Base-by-base conservation (phyloP, 1,139 yeast genomes). In the Hansenula anomala region DNA sequence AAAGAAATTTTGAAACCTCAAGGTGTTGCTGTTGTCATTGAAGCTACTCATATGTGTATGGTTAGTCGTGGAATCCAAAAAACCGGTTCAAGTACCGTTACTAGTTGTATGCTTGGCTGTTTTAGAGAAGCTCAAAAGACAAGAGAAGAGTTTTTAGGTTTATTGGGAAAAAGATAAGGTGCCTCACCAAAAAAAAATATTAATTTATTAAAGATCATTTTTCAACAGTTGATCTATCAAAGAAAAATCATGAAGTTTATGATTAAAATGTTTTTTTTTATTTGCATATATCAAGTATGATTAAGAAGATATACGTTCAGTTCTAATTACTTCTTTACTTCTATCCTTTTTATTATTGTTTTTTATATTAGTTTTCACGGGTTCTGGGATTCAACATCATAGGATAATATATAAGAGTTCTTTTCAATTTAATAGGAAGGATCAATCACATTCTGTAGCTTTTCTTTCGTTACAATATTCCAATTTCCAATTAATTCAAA, bases 41-140 rank as follows among this genome's bases (percentile, higher is more conserved):
- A 92, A 63, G 97, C 97, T 22, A 79, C 94, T 10, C 99, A 92
- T 60, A 92, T 94, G 98, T 92, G 99, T 63, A 92, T 92, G 99
- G 97, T 90, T 25, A 88, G 95, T 62, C 78, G 99, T 58, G 99
- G 99, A 36, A 89, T 92, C 19, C 97, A 92, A 61, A 94, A 92
- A 64, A 80, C 96, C 0, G 97, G 97, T 1, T 84, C 96, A 17
- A 76, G 87, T 22, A 92, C 99, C 4, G 81, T 92, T 33, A 94
- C 98, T 23, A 87, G 96, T 57, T 90, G 97, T 59, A 89, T 92
- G 97, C 73, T 92, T 56, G 98, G 98, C 13, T 83, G 95, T 51
- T 90, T 92, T 70, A 75, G 97, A 57, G 85, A 82, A 42, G 86
- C 88, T 36, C 97, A 89, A 61, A 88, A 87, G 68, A 92, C 98